phyloP scores from a whole-genome alignment of 2,329 filamentous ascomycete species.

The Exophiala aquamarina region DNA sequence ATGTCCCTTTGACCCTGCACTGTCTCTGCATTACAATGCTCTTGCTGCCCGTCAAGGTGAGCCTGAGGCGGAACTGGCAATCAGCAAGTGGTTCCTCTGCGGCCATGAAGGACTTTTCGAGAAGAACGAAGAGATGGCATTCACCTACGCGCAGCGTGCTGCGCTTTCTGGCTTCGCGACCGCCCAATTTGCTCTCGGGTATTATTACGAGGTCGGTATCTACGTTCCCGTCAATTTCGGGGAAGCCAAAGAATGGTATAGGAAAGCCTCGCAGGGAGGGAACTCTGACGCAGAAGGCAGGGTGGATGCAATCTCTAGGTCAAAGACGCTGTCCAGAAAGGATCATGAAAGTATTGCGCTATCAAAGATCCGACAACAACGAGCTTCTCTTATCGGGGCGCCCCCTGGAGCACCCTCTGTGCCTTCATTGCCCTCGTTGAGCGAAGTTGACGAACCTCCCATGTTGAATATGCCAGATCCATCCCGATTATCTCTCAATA shows the following conservation, averaged over 20 bases:
- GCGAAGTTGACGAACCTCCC: slow-evolving; percentile 31
- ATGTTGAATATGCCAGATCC: slow-evolving; percentile 51
- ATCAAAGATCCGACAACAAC: slow-evolving; percentile 78
- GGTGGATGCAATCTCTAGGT: slow-evolving; percentile 79
- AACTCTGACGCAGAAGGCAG: slow-evolving; percentile 84
- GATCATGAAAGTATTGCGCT: slow-evolving; percentile 94
- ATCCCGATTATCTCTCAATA: slow-evolving; percentile 39
- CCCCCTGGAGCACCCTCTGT: slow-evolving; percentile 36
- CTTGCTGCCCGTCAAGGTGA: slow-evolving; percentile 90
- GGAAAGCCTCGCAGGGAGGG: slow-evolving; percentile 81
- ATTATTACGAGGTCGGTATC: slow-evolving; percentile 97
- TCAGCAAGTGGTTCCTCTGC: slow-evolving; percentile 98
- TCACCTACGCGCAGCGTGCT: slow-evolving; percentile 84
- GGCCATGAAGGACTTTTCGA: slow-evolving; percentile 88
- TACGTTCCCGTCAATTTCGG: slow-evolving; percentile 79
- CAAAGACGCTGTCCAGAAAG: slow-evolving; percentile 79
- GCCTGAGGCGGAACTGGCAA: slow-evolving; percentile 88
- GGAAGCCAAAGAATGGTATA: slow-evolving; percentile 86
- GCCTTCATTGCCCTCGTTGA: slow-evolving; percentile 43
- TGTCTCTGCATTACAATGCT: slow-evolving; percentile 94
- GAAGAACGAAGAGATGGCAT: slow-evolving; percentile 94
- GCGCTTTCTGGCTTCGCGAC: slow-evolving; percentile 79
- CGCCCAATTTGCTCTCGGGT: slow-evolving; percentile 94
- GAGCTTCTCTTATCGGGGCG: slow-evolving; percentile 56
- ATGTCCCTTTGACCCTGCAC: slow-evolving; percentile 89